Evolutionary conservation across 768 basidiomycete species (phyloP).

Genomic region (Gyrodon lividus): DNA sequence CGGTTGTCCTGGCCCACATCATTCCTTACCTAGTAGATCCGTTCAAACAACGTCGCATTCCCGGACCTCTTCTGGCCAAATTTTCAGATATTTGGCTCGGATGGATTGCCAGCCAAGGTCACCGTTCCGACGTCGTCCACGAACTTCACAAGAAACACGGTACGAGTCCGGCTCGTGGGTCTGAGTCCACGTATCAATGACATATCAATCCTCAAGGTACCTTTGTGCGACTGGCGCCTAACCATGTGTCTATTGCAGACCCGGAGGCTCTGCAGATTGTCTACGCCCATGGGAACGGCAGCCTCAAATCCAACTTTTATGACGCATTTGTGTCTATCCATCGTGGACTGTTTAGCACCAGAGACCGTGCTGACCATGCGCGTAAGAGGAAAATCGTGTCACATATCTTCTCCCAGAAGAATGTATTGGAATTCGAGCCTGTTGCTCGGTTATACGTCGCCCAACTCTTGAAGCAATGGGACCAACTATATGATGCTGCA

Average conservation of each 20-base stretch:
- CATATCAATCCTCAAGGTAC: constrained; percentile 41
- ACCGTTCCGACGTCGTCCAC: constrained; percentile 75
- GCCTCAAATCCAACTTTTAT: constrained; percentile 77
- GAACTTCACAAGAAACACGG: constrained; percentile 72
- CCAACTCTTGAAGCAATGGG: constrained; percentile 71
- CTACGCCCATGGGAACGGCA: constrained; percentile 84
- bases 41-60: constrained; percentile 56
- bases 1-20: constrained; percentile 31
- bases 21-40: constrained; percentile 56
- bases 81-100: constrained; percentile 77
- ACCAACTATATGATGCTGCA: constrained; percentile 58
- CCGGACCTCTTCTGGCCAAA: constrained; percentile 71
- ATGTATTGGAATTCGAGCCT: constrained; percentile 82
- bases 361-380: constrained; percentile 74
- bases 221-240: constrained; percentile 70
- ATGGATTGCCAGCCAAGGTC: constrained; percentile 60
- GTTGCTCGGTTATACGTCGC: constrained; percentile 62
- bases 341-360: constrained; percentile 76
- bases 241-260: constrained; percentile 74
- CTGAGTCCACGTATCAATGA: neutral
- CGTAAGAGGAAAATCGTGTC: constrained; percentile 92
- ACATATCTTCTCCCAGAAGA: constrained; percentile 83
- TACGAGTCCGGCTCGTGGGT: constrained; percentile 27
- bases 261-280: constrained; percentile 73
- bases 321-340: constrained; percentile 75